These are phyloP conservation scores for Ophiosphaerella korrae DNA, from an alignment of 2,329 filamentous ascomycete species.

Conservation along the genomic window DNA sequence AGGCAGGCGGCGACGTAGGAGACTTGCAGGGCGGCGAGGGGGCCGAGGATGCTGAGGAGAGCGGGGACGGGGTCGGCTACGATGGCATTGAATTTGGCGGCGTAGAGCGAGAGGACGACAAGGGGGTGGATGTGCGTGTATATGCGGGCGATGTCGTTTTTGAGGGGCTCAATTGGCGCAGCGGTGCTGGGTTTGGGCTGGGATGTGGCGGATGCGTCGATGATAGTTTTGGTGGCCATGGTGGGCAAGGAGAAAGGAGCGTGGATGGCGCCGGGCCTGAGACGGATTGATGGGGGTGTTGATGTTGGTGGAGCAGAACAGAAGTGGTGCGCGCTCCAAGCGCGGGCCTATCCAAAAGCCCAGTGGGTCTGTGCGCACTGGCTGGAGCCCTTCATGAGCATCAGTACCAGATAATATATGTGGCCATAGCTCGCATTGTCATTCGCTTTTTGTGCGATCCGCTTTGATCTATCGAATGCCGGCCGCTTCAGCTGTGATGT, in stretches of 20 bases:
- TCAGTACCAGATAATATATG: neutral
- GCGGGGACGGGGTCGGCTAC: conserved; percentile 72
- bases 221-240: conserved; percentile 35
- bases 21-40: conserved; percentile 68
- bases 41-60: conserved; percentile 65
- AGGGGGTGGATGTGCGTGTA: conserved; percentile 71
- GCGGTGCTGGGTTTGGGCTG: conserved; percentile 29
- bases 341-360: conserved; percentile 19
- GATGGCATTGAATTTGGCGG: conserved; percentile 67
- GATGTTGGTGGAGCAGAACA: conserved; percentile 6
- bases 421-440: neutral
- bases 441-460: neutral
- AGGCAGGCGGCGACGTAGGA: conserved; percentile 64
- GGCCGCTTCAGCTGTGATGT: too few relatives aligned
- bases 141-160: conserved; percentile 55
- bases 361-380: conserved; percentile 22
- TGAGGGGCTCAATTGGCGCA: conserved; percentile 54
- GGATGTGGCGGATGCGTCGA: conserved; percentile 24
- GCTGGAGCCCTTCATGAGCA: conserved; percentile 18
- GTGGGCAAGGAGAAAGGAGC: conserved; percentile 10
- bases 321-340: conserved; percentile 11
- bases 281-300: neutral
- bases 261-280: conserved; percentile 26
- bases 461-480: neutral
- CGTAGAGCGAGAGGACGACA: conserved; percentile 68